A percentile compares a stretch with the other conserved stretches of the same genome.
These are phyloP conservation scores for Fragosphaeria purpurea DNA, from an alignment of 2,329 filamentous ascomycete genomes.

Conservation along the genomic window DNA sequence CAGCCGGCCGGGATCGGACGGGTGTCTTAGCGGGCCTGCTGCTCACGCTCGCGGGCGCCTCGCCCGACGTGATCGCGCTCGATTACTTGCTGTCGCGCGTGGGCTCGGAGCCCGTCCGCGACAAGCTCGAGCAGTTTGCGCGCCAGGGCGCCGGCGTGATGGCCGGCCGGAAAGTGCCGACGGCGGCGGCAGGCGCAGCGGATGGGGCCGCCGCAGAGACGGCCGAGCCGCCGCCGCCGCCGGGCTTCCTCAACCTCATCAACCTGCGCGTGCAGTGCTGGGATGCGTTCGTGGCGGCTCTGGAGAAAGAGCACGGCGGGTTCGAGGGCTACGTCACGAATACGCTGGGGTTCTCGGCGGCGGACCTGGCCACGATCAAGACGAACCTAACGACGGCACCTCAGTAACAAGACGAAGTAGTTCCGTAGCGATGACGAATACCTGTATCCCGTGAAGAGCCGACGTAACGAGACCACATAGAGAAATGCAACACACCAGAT, in stretches of 20 bases:
- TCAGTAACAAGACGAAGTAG: not conserved
- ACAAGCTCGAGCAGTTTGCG: constrained; percentile 34
- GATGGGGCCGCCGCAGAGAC: constrained; percentile 19
- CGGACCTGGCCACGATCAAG: constrained; percentile 37
- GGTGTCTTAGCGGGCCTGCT: constrained; percentile 41
- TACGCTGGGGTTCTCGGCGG: constrained; percentile 33
- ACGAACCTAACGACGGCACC: constrained; percentile 26
- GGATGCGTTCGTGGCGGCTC: constrained; percentile 33
- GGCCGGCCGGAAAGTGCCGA: not conserved
- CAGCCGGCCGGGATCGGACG: constrained; percentile 45
- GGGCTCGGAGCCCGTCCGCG: constrained; percentile 40
- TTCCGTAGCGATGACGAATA: too few species aligned
- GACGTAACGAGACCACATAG: too few species aligned
- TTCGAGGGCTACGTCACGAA: constrained; percentile 38
- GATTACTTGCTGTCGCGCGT: constrained; percentile 47
- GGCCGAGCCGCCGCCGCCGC: constrained; percentile 15
- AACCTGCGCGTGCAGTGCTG: constrained; percentile 35
- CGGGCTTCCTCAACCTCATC: constrained; percentile 40
- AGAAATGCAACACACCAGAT: too few species aligned
- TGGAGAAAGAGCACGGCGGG: constrained; percentile 33
- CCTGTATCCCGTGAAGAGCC: too few species aligned
- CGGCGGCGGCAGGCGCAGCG: not conserved
- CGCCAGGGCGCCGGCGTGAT: constrained; percentile 24
- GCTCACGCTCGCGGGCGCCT: constrained; percentile 38
- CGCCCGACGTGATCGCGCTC: constrained; percentile 29